Evolutionary conservation across 768 basidiomycete genomes (phyloP).

Genomic region (Phlebiopsis gigantea): DNA sequence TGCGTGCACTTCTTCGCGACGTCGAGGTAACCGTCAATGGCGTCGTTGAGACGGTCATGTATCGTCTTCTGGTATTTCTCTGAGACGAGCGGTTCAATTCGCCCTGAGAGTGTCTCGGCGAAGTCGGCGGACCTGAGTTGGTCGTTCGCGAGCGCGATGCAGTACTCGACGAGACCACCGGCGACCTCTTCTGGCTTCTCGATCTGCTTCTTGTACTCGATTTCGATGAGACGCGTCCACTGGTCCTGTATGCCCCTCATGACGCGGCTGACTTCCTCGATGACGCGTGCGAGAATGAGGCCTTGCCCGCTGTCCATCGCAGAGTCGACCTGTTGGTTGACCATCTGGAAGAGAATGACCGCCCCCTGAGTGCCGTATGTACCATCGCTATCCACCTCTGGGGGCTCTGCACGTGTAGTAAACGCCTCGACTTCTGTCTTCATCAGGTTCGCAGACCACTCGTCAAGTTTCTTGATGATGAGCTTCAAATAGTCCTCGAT

Average conservation of each 20-base stretch:
- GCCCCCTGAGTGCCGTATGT: slow-evolving; percentile 87
- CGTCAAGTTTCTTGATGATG: slow-evolving; percentile 92
- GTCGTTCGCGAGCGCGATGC: slow-evolving; percentile 95
- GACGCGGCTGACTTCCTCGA: slow-evolving; percentile 81
- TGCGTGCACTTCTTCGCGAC: slow-evolving; percentile 97
- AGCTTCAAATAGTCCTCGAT: slow-evolving; percentile 95
- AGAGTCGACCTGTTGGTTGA: slow-evolving; percentile 93
- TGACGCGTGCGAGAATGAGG: slow-evolving; percentile 84
- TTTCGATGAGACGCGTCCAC: slow-evolving; percentile 80
- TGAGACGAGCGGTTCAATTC: slow-evolving; percentile 88
- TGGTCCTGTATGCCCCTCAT: slow-evolving; percentile 86
- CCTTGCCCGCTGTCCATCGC: slow-evolving; percentile 96
- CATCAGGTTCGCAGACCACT: slow-evolving; percentile 95
- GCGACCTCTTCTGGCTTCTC: slow-evolving; percentile 87
- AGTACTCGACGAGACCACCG: slow-evolving; percentile 90
- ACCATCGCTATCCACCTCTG: slow-evolving; percentile 85
- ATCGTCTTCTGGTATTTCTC: slow-evolving; percentile 86
- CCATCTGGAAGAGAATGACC: slow-evolving; percentile 96
- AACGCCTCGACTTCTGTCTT: slow-evolving; percentile 86
- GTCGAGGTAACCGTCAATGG: slow-evolving; percentile 97
- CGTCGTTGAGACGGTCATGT: slow-evolving; percentile 85
- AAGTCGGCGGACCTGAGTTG: slow-evolving; percentile 96
- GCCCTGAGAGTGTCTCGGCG: slow-evolving; percentile 76
- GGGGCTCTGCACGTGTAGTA: slow-evolving; percentile 73
- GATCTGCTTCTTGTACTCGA: slow-evolving; percentile 80